phyloP scores from a whole-genome alignment of 148 eudicot species.

The Amaranthus palmeri region DNA sequence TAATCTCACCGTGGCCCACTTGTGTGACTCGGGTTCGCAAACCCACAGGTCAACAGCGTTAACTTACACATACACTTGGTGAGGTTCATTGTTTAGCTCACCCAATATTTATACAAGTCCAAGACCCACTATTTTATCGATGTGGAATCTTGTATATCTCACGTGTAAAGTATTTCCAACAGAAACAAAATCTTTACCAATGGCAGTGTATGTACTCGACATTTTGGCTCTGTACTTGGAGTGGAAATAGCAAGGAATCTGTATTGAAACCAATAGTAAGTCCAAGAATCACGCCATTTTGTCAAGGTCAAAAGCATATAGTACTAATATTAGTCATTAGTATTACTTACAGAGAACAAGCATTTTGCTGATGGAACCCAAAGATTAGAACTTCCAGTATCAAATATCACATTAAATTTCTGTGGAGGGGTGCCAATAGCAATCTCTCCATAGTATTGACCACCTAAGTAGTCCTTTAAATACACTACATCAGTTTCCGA shows the following conservation, averaged over 20 bases:
- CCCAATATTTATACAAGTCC: too few species aligned
- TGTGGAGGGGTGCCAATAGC: conserved; percentile 83
- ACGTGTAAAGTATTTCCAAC: too few species aligned
- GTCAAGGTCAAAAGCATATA: conserved; percentile 5
- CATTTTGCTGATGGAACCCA: conserved; percentile 96
- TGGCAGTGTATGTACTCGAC: conserved; percentile 56
- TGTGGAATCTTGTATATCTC: too few species aligned
- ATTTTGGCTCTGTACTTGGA: conserved; percentile 55
- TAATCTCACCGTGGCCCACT: too few species aligned
- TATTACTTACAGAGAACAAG: conserved; percentile 70
- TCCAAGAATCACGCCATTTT: conserved; percentile 5
- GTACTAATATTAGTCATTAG: conserved; percentile 19
- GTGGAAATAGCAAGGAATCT: conserved; percentile 86
- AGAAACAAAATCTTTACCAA: conserved; percentile 36
- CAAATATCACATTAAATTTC: conserved; percentile 75
- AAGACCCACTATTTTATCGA: too few species aligned
- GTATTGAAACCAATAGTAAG: conserved; percentile 21
- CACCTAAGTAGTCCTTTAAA: conserved; percentile 77
- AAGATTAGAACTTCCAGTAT: conserved; percentile 88
- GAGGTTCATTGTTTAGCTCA: too few species aligned
- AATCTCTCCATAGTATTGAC: conserved; percentile 89
- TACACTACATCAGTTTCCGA: conserved; percentile 47
- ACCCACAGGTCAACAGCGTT: too few species aligned
- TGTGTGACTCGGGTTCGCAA: too few species aligned
- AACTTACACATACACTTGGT: too few species aligned